Evolutionary conservation across 2,329 filamentous ascomycete genomes (phyloP), one percentile per base, ranked within the genome.

Genomic region (Pseudogymnoascus sp.): DNA sequence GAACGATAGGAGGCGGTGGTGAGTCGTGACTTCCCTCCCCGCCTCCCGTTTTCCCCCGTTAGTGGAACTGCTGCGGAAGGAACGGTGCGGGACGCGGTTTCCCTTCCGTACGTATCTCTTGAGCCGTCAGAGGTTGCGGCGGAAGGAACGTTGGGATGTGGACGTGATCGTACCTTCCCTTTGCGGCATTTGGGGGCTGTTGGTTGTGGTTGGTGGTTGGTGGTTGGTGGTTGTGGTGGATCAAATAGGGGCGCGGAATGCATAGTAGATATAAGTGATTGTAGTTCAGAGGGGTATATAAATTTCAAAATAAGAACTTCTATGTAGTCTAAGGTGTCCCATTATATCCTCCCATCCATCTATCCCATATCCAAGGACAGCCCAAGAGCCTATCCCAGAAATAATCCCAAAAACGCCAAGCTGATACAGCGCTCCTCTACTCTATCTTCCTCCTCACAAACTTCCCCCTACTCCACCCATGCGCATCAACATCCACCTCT

Each of bases 391-490:
- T 25, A 50, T 50, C 44, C 44, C 5, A 5, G n/a, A 33, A 53
- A 31, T 6, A 53, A 33, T 12, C 47, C 25, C 21, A 28, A 33
- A 44, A 53, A 53, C 47, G 47, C 47, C 47, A 50, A 28, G 44
- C 44, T 16, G 6, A 31, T 53, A 7, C 4, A 31, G 5, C 47
- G 25, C 25, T 53, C 47, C 14, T 23, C n/a, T 31, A 53, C 47
- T 53, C 47, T 12, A 53, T 53, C 47, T 53, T 53, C 25, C 25
- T 53, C 47, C 47, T 69, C 70, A 72, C 75, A 69, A 86, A 86
- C 2, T 82, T 77, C 62, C 76, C 83, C 33, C 82, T 76, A 67
- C 84, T 84, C 85, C 85, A 88, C 1, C 85, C 84, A 70, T 88
- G 85, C 44, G 82, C 78, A 65, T 84, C 82, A 6, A 87, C 72